Evolutionary conservation across 768 basidiomycete genomes (phyloP).

Genomic region (Lactarius sp.): DNA sequence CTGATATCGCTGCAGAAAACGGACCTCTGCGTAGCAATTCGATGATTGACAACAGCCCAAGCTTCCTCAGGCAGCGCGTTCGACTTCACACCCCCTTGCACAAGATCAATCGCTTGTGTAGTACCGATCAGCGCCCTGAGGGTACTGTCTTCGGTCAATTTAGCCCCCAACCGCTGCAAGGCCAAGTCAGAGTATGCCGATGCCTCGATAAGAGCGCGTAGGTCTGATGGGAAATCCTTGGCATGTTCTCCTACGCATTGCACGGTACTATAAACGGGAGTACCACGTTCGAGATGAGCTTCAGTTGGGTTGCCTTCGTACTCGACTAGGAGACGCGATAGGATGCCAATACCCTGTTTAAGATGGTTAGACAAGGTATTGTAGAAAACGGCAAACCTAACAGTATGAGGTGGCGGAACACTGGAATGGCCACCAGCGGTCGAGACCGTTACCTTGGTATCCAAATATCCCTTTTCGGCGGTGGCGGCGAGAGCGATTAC

Average conservation of each 20-base stretch:
- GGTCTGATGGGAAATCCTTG: constrained; percentile 34
- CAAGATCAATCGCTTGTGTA: constrained; percentile 37
- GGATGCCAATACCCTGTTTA: constrained; percentile 62
- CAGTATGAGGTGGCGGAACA: constrained; percentile 78
- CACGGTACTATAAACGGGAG: constrained; percentile 34
- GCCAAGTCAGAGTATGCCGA: constrained; percentile 30
- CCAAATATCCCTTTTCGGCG: constrained; percentile 68
- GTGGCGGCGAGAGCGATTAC: constrained; percentile 58
- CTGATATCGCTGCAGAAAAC: neutral
- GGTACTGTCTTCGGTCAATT: constrained; percentile 28
- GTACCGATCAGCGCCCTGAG: constrained; percentile 33
- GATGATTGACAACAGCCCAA: constrained; percentile 31
- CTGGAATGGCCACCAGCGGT: constrained; percentile 83
- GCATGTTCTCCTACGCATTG: constrained; percentile 43
- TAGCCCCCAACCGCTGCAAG: constrained; percentile 35
- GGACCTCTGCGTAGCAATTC: constrained; percentile 34
- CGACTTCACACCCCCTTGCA: constrained; percentile 40
- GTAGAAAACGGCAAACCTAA: constrained; percentile 29
- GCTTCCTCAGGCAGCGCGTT: constrained; percentile 45
- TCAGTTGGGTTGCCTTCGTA: constrained; percentile 18
- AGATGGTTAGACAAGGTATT: neutral
- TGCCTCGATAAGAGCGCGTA: constrained; percentile 31
- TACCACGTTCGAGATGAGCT: constrained; percentile 32
- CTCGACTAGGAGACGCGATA: constrained; percentile 39
- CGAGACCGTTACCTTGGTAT: constrained; percentile 57